A percentile compares a stretch with the other conserved stretches of the same genome.
phyloP scores from a whole-genome alignment of 495 filamentous ascomycete genomes.

The Daldinia concentrica region DNA sequence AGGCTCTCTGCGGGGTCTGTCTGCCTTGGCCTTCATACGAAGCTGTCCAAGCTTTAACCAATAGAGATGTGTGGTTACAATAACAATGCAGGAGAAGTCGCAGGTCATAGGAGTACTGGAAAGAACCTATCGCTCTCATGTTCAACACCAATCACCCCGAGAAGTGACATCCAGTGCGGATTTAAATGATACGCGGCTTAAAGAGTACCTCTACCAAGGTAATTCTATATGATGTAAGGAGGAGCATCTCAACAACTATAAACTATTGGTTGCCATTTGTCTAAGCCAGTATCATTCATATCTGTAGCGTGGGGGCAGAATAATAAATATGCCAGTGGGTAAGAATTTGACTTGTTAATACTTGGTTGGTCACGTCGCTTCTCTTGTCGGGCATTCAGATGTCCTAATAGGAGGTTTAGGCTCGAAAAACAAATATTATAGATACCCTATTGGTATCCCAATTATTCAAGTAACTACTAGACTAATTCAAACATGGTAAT shows the following conservation, averaged over 20 bases:
- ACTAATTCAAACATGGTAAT: constrained; percentile 18
- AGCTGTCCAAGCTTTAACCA: neutral
- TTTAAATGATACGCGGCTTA: neutral
- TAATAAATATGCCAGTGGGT: too few species aligned
- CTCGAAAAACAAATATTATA: constrained; percentile 21
- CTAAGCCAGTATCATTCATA: neutral
- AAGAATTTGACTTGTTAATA: neutral
- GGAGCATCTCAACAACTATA: neutral
- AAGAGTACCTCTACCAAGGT: neutral
- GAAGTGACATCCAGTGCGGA: neutral
- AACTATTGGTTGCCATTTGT: neutral
- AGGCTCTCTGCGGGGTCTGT: neutral
- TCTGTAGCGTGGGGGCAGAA: neutral
- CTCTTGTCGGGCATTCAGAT: neutral
- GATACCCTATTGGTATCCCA: constrained; percentile 26
- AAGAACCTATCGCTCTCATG: neutral
- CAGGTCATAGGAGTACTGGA: neutral
- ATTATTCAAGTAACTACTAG: constrained; percentile 33
- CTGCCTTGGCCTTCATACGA: neutral
- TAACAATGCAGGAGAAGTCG: neutral
- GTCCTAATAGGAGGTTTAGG: neutral
- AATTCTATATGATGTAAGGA: neutral
- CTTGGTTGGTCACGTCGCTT: neutral
- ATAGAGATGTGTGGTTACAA: neutral
- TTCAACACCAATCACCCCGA: neutral